These are phyloP conservation scores for Phellinidium pouzarii DNA, from an alignment of 1,284 basidiomycete species.

Conservation along the genomic window DNA sequence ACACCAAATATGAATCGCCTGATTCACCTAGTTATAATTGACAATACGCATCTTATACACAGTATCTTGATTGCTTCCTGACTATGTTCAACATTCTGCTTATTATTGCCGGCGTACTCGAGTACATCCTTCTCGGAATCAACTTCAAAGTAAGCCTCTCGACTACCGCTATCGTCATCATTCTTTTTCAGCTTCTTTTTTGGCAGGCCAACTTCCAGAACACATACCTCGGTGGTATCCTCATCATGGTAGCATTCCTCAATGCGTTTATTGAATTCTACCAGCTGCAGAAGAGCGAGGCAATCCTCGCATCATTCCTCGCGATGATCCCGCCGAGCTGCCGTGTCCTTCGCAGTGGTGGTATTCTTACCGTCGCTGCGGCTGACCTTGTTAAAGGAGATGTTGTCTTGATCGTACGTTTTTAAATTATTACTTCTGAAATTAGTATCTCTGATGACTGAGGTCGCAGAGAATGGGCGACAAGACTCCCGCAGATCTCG, in stretches of 20 bases:
- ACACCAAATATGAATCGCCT: constrained; percentile 15
- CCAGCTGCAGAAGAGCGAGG: constrained; percentile 65
- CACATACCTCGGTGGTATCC: constrained; percentile 61
- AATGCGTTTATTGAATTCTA: constrained; percentile 68
- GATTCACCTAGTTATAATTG: background rate
- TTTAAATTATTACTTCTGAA: background rate
- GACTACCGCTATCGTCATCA: background rate
- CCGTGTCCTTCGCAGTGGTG: constrained; percentile 55
- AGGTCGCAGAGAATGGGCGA: constrained; percentile 50
- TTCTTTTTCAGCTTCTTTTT: background rate
- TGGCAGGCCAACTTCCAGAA: constrained; percentile 54
- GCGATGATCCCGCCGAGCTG: constrained; percentile 67
- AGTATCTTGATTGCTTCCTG: constrained; percentile 58
- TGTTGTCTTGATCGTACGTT: constrained; percentile 51
- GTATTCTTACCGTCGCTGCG: constrained; percentile 51
- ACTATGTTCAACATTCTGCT: constrained; percentile 67
- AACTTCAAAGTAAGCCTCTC: constrained; percentile 42
- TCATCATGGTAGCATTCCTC: constrained; percentile 62
- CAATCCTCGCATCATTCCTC: constrained; percentile 62
- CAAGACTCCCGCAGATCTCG: constrained; percentile 62
- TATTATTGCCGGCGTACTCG: constrained; percentile 54
- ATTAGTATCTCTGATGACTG: background rate
- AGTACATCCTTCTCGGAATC: constrained; percentile 58
- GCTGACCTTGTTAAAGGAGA: constrained; percentile 64
- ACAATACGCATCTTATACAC: constrained; percentile 11